Conservation (phyloP, 1,284 basidiomycete species). For the Anthracocystis panici-leucophaei region DNA sequence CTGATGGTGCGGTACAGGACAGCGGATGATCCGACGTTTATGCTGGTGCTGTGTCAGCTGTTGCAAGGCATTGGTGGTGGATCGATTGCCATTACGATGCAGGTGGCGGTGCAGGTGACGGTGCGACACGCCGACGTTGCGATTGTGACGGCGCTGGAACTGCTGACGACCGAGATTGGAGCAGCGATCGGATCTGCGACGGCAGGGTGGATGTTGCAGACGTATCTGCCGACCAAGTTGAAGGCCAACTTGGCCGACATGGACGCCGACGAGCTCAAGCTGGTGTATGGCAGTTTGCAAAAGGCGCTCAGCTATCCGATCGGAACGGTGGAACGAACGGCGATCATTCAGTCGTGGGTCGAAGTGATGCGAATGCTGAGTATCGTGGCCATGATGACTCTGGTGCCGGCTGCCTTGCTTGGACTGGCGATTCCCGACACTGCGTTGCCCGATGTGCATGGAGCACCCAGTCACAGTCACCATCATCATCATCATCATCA, state of each 20-base stretch:
- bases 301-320: slow-evolving; percentile 67
- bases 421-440: slow-evolving; percentile 60
- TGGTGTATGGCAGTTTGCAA: slow-evolving; percentile 64
- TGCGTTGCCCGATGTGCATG: slow-evolving; percentile 49
- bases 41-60: slow-evolving; percentile 73
- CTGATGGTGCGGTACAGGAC: slow-evolving; percentile 73
- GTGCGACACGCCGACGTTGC: slow-evolving; percentile 82
- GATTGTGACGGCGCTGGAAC: slow-evolving; percentile 82
- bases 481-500: slow-evolving; percentile 23
- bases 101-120: slow-evolving; percentile 82
- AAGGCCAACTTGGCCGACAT: slow-evolving; percentile 72
- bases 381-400: slow-evolving; percentile 56
- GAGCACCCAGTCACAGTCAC: slow-evolving; percentile 17
- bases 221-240: slow-evolving; percentile 76
- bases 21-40: slow-evolving; percentile 74
- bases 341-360: slow-evolving; percentile 68
- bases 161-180: slow-evolving; percentile 83
- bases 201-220: slow-evolving; percentile 75
- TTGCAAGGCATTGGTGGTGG: slow-evolving; percentile 84
- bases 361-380: slow-evolving; percentile 64
- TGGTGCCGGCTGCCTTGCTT: slow-evolving; percentile 62
- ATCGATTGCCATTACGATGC: slow-evolving; percentile 77
- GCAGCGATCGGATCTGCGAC: slow-evolving; percentile 79
- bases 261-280: slow-evolving; percentile 52
- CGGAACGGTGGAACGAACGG: slow-evolving; percentile 60